phyloP scores from a whole-genome alignment of 441 rosid species.

The Raphanus hybrid region DNA sequence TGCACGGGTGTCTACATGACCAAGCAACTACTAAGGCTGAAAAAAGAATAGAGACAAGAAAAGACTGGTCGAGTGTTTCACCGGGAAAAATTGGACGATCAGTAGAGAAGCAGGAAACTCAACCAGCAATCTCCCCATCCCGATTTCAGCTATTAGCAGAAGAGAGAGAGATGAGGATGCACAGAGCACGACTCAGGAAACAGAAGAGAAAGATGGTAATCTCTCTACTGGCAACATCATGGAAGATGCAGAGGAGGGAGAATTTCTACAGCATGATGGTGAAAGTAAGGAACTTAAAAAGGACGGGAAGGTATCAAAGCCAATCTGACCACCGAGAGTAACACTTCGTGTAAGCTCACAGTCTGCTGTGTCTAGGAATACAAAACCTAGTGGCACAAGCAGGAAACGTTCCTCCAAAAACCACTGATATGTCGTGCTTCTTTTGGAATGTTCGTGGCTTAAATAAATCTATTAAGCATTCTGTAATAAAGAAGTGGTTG shows the following conservation, averaged over 20 bases:
- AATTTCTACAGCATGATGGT: no score
- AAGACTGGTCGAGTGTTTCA: neutral
- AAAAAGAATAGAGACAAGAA: neutral
- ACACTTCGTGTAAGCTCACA: neutral
- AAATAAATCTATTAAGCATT: neutral
- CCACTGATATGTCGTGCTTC: neutral
- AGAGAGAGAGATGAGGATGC: neutral
- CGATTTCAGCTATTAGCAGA: neutral
- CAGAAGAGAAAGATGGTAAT: no score
- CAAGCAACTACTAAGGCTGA: neutral
- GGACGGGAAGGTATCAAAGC: no score
- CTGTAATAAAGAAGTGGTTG: neutral
- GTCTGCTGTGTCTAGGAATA: neutral
- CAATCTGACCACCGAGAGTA: no score
- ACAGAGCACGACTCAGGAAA: neutral
- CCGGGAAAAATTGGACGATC: neutral
- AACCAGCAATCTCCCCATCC: neutral
- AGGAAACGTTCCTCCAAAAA: neutral
- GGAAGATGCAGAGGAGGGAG: no score
- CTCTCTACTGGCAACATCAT: no score
- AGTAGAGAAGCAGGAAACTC: neutral
- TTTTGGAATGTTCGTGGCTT: neutral
- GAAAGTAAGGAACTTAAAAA: no score
- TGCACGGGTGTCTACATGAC: no score
- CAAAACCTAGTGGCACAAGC: neutral